Base-by-base conservation (phyloP, 352 stramenopile genomes). In the Globisporangium splendens region DNA sequence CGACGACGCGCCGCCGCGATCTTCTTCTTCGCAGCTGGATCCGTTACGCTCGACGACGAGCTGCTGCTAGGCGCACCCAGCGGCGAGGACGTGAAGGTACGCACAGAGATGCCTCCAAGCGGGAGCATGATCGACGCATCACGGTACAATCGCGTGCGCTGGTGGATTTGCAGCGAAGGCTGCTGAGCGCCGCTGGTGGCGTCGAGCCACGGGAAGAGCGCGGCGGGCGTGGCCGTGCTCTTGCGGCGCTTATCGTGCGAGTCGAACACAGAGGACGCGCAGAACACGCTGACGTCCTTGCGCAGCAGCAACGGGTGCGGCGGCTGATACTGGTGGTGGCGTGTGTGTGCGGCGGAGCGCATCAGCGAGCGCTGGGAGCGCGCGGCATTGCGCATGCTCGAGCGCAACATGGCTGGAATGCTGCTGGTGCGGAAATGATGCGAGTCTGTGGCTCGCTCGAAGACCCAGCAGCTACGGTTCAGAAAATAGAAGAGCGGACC, bases 21-120 rank as follows among this genome's bases (percentile, higher is more conserved):
- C 58, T 88, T 88, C 75, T 92, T 92, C 69, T 92, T 92, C 8
- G 75, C 66, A 4, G 76, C 79, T 17, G 79, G n/a, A 65, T 67
- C 52, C 5, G 72, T 51, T 13, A 72, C 51, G 38, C 56, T 42
- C 4, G 44, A 35, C 1, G 24, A 5, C 22, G 39, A 21, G 44
- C 31, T 10, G n/a, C 17, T 38, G 14, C n/a, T 15, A 10, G 46
- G 56, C 1, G 59, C 66, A 20, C 54, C 35, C 31, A 74, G 81
- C 3, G 75, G 69, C 14, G 82, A 59, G 18, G 73, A 73, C 11
- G 72, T 72, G 61, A 85, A 88, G 47, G 65, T 62, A 47, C 80
- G 80, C 39, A 65, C 60, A 39, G 67, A 68, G 21, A 61, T 50
- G 18, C 46, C 59, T 24, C 51, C 52, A 18, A 69, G 47, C 33